Evolutionary conservation across 169 alveolate genomes (phyloP).

Genomic region (Eimeria necatrix): DNA sequence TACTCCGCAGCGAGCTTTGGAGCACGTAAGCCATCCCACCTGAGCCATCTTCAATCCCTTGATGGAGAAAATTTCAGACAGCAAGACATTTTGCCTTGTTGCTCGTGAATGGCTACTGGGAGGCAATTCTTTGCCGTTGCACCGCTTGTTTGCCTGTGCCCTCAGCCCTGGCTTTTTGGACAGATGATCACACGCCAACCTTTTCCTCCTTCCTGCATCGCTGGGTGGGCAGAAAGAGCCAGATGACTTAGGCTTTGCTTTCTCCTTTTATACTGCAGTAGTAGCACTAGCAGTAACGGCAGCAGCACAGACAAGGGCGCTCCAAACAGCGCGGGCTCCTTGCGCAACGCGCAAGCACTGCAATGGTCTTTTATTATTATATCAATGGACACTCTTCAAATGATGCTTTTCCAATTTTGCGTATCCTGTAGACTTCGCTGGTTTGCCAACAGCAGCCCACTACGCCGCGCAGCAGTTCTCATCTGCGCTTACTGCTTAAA

Average conservation of each 20-base stretch:
- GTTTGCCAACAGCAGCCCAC: conserved; percentile 55
- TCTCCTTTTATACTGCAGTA: no score
- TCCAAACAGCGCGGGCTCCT: no score
- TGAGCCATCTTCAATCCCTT: no score
- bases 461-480: conserved; percentile 73
- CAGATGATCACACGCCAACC: conserved; percentile 48
- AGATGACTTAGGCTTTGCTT: neutral
- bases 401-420: neutral
- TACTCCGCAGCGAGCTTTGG: conserved; percentile 69
- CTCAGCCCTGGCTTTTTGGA: conserved; percentile 74
- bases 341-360: no score
- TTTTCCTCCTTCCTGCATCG: conserved; percentile 34
- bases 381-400: no score
- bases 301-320: no score
- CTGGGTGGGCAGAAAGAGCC: conserved; percentile 31
- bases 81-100: no score
- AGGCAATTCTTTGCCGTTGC: neutral
- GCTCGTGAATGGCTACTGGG: no score
- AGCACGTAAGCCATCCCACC: conserved; percentile 37
- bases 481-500: conserved; percentile 67
- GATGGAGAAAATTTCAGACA: no score
- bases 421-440: conserved; percentile 38
- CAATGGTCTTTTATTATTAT: no score
- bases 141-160: neutral
- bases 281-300: no score